Conservation (phyloP, 2,329 filamentous ascomycete species). For the Sporothrix protearum region DNA sequence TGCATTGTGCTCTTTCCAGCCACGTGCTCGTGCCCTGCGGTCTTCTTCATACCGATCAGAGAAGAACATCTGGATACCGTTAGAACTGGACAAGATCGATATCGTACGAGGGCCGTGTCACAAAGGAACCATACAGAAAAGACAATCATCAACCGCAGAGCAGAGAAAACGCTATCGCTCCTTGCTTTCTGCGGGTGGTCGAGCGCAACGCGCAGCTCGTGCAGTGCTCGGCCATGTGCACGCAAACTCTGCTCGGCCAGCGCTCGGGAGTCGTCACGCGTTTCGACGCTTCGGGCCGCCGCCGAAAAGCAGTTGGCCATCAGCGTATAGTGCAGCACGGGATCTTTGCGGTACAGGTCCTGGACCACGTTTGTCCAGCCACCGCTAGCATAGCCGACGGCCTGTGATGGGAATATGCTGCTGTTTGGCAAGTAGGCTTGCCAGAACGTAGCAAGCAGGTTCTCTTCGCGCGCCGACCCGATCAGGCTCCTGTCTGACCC, state of each 20-base stretch:
- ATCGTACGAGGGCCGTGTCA: neutral
- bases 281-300: conserved; percentile 18
- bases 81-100: neutral
- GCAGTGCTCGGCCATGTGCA: conserved; percentile 28
- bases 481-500: conserved; percentile 21
- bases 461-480: conserved; percentile 22
- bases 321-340: conserved; percentile 27
- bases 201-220: conserved; percentile 27
- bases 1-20: conserved; percentile 28
- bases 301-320: conserved; percentile 28
- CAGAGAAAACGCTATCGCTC: conserved; percentile 29
- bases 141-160: conserved; percentile 30
- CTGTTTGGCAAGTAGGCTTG: conserved; percentile 28
- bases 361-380: conserved; percentile 29
- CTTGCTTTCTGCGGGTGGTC: conserved; percentile 20
- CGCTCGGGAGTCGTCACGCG: conserved; percentile 14
- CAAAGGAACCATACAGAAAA: conserved; percentile 27
- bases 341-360: conserved; percentile 26
- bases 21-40: conserved; percentile 25
- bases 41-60: conserved; percentile 27
- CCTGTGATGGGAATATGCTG: conserved; percentile 22
- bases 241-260: conserved; percentile 27
- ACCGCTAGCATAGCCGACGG: conserved; percentile 24
- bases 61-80: conserved; percentile 27
- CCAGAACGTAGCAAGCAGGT: conserved; percentile 27